Percentiles rank a stretch among this genome's conserved stretches.
Evolutionary conservation across 2,329 filamentous ascomycete species (phyloP).

Genomic region (Aspergillus eucalypticola): DNA sequence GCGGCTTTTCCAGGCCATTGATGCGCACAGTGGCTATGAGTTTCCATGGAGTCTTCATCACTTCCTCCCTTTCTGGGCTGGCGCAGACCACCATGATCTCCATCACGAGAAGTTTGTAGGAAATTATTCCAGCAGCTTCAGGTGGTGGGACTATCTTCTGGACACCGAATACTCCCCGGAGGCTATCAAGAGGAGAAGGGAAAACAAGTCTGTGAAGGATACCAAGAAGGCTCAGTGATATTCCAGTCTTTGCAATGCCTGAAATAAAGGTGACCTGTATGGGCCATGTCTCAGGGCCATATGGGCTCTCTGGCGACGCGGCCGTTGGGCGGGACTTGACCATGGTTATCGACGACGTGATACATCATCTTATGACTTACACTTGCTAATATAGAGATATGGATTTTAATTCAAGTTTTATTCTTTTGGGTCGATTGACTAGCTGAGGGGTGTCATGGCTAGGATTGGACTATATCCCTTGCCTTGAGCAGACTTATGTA

Average conservation of each 20-base stretch:
- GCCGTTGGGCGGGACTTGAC: neutral
- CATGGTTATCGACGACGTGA: neutral
- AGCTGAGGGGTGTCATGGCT: neutral
- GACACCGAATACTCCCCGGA: conserved; percentile 93
- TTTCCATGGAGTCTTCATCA: conserved; percentile 97
- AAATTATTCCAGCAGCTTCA: conserved; percentile 96
- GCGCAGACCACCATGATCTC: conserved; percentile 91
- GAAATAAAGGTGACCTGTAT: neutral
- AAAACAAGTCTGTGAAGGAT: conserved; percentile 44
- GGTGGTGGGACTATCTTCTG: conserved; percentile 96
- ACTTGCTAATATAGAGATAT: neutral
- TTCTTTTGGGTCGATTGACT: neutral
- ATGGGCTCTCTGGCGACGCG: neutral
- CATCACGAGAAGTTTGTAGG: conserved; percentile 99
- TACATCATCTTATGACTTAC: conserved; percentile 3
- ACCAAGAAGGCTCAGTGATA: conserved; percentile 32
- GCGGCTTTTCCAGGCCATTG: conserved; percentile 95
- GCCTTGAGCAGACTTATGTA: neutral
- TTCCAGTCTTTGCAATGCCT: neutral
- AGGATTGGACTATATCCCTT: neutral
- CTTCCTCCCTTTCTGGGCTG: conserved; percentile 96
- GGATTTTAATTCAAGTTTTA: neutral
- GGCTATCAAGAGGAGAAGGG: conserved; percentile 78
- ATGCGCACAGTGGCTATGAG: conserved; percentile 96
- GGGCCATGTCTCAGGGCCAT: neutral